Base-by-base conservation (phyloP, 2,329 filamentous ascomycete species). In the Colletotrichum lupini region DNA sequence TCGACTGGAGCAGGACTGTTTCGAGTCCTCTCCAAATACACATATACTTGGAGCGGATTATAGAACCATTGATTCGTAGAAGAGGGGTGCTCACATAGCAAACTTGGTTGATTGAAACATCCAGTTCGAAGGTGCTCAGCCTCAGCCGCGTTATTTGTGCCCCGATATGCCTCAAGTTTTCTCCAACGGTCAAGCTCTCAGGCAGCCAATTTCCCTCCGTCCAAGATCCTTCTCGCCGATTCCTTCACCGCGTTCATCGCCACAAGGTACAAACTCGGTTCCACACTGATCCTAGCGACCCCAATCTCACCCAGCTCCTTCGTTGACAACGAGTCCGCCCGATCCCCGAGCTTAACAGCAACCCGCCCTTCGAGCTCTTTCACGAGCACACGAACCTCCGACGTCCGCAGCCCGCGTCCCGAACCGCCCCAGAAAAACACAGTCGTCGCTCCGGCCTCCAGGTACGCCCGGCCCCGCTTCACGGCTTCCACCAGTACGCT, bases 381-480 rank as follows among this genome's bases (percentile, higher is more conserved):
- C 2, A 86, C 87, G 75, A 91, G 77, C 55, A 76, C 79, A 77
- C 82, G 78, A 2, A 90, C 83, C 78, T 90, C 88, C 0, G 81
- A 83, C 14, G 79, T 82, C 14, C 81, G 81, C 14, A 89, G 77
- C 53, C 88, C 80, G 16, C 84, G 78, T 46, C 80, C 80, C 0
- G 81, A 76, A 2, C 82, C 88, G 16, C 90, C 90, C 89, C 89
- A 92, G 64, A 91, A 88, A 80, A 91, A 92, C 0, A 90, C 84
- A 0, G 87, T 91, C 14, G 85, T 87, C 0, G 90, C 90, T 0
- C 90, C 90, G 2, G 89, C 89, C 0, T 83, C 85, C 3, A 92
- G 81, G 77, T 88, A 92, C n/a, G 85, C 86, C 70, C 85, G 87
- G 0, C 89, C 90, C 0, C 91, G 82, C 60, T 80, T 78, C 58